Conservation (phyloP, 2,329 filamentous ascomycete species). For the Cadophora sp. region DNA sequence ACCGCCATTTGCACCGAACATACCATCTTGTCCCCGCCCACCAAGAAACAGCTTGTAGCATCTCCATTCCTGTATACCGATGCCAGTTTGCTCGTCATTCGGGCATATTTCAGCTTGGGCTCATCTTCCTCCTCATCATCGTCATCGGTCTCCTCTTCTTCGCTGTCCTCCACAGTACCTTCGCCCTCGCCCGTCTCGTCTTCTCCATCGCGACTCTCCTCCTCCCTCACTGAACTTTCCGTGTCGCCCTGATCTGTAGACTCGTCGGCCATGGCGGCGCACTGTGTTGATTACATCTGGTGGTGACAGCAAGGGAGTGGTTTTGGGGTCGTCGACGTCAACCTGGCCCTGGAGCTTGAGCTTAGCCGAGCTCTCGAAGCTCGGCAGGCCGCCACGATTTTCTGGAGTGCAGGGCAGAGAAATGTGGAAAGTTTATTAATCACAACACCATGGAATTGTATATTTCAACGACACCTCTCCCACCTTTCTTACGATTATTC, state of each 20-base stretch:
- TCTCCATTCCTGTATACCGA: slow-evolving; percentile 93
- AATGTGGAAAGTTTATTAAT: slow-evolving; percentile 18
- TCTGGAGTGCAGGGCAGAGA: background rate
- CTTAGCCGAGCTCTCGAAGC: slow-evolving; percentile 21
- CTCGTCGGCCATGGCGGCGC: slow-evolving; percentile 43
- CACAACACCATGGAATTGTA: slow-evolving; percentile 15
- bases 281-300: slow-evolving; percentile 42
- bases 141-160: slow-evolving; percentile 53
- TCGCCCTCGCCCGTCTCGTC: slow-evolving; percentile 35
- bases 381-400: slow-evolving; percentile 15
- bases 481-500: background rate
- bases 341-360: slow-evolving; percentile 34
- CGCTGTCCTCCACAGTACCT: slow-evolving; percentile 38
- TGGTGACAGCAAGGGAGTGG: slow-evolving; percentile 35
- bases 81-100: slow-evolving; percentile 80
- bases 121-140: slow-evolving; percentile 85
- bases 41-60: slow-evolving; percentile 88
- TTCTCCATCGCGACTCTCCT: slow-evolving; percentile 33
- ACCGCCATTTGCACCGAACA: slow-evolving; percentile 34
- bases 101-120: slow-evolving; percentile 90
- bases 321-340: slow-evolving; percentile 35
- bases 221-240: slow-evolving; percentile 32
- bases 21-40: slow-evolving; percentile 97
- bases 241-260: slow-evolving; percentile 41
- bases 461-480: slow-evolving; percentile 23